A percentile compares a stretch with the other conserved stretches of the same genome.
These are phyloP conservation scores for Avena atlantica DNA, from an alignment of 176 grass and related monocot species.

Conservation along the genomic window DNA sequence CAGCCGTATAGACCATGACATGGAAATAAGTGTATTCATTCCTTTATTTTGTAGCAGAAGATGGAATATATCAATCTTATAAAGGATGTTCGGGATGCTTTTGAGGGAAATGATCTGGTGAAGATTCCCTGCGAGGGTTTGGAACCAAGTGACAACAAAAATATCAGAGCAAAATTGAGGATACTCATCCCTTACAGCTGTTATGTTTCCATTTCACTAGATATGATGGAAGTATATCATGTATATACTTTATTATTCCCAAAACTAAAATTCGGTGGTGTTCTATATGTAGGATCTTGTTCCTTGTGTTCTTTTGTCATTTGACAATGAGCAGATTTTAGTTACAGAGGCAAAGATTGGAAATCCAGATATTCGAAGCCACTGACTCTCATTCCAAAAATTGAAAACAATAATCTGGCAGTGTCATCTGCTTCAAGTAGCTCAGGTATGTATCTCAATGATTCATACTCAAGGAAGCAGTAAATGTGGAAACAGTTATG, in stretches of 20 bases:
- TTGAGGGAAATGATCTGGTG: conserved; percentile 79
- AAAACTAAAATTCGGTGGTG: conserved; percentile 46
- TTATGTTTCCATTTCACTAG: conserved; percentile 33
- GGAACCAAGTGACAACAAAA: conserved; percentile 98
- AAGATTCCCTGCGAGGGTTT: conserved; percentile 88
- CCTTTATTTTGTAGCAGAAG: conserved; percentile 66
- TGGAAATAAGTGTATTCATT: background rate
- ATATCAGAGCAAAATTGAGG: conserved; percentile 94
- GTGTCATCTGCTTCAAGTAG: conserved; percentile 45
- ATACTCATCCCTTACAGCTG: conserved; percentile 41
- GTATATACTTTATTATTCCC: background rate
- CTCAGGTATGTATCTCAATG: conserved; percentile 56
- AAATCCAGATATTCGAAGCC: conserved; percentile 75
- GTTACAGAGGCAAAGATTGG: conserved; percentile 87
- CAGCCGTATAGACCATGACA: background rate
- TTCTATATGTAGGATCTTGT: conserved; percentile 73
- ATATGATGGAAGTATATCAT: conserved; percentile 25
- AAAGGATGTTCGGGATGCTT: conserved; percentile 84
- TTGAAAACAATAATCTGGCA: conserved; percentile 37
- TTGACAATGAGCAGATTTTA: conserved; percentile 88
- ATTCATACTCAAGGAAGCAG: background rate
- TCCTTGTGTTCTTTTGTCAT: conserved; percentile 91
- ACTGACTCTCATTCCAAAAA: conserved; percentile 51
- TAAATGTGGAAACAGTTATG: conserved; percentile 3
- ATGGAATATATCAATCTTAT: conserved; percentile 94